Evolutionary conservation across 2,329 filamentous ascomycete species (phyloP), one percentile per base, ranked within the genome.

Genomic region (Herpomyces periplanetae): DNA sequence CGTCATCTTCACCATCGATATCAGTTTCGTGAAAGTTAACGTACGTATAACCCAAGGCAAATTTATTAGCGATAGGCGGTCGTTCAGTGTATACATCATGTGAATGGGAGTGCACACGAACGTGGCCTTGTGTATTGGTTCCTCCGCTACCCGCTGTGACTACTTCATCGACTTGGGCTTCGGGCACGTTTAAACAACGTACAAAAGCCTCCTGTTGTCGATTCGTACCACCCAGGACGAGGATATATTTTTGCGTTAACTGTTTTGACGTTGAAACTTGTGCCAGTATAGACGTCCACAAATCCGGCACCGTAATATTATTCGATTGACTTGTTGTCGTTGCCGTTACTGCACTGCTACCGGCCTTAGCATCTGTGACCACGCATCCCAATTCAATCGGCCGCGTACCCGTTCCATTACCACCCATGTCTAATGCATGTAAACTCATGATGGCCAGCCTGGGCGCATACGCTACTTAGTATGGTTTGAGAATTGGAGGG

Each of bases 271-370:
- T 85, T 30, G 73, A 69, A 29, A 80, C 73, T 20, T 56, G 61
- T 38, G 84, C 68, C 28, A 88, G 49, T 63, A 88, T 68, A 17
- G 68, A 71, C 24, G 64, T 73, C 75, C 75, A 88, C 39, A 88
- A 60, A 35, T 85, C 68, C 40, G 66, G 68, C 43, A 68, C 73
- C 26, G 44, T 41, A 17, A 42, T 42, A 36, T 61, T 60, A 37
- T 28, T 7, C 28, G 36, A 19, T 38, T 34, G 13, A 22, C 10
- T n/a, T 6, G 18, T 7, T 11, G 7, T 7, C 18, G 7, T 19
- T 11, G 6, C 7, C 3, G 5, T 11, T 18, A 8, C n/a, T n/a
- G 8, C 17, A 13, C 8, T 4, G 10, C 3, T 5, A 18, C 5
- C 14, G 3, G 3, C 4, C n/a, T n/a, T n/a, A n/a, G n/a, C n/a